phyloP scores from a whole-genome alignment of 75 land plant genomes.

The Picea glauca region DNA sequence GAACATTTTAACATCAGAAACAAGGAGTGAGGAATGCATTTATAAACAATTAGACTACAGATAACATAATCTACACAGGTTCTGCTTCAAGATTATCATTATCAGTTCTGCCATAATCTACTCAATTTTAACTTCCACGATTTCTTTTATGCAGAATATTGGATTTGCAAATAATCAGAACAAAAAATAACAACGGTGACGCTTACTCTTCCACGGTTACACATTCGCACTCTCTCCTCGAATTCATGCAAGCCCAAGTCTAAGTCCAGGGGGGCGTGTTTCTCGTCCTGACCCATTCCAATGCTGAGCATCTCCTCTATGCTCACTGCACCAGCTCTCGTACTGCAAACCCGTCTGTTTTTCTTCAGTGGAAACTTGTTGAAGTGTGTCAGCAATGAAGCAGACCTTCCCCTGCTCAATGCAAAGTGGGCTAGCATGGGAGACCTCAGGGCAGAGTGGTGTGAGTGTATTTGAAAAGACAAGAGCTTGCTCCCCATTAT shows the following conservation, averaged over 20 bases:
- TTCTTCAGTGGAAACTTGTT: background rate
- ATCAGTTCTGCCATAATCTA: background rate
- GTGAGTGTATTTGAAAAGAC: no score
- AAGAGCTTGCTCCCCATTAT: no score
- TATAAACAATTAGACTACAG: background rate
- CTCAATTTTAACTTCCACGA: background rate
- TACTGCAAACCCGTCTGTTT: background rate
- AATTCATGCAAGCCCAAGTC: conserved; percentile 27
- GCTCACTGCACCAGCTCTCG: background rate
- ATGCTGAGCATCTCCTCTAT: conserved; percentile 39
- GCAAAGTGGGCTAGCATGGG: no score
- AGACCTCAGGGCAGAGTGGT: no score
- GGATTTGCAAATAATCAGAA: background rate
- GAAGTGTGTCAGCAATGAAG: no score
- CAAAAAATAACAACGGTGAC: background rate
- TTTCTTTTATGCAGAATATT: background rate
- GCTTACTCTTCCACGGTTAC: conserved; percentile 56
- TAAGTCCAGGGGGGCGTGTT: conserved; percentile 16
- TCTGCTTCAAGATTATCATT: background rate
- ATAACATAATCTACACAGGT: background rate
- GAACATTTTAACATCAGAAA: background rate
- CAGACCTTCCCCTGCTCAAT: background rate
- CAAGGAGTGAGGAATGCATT: background rate
- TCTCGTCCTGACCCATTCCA: conserved; percentile 10
- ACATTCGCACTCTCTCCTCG: conserved; percentile 34